A percentile compares a stretch with the other conserved stretches of the same genome.
phyloP scores from a whole-genome alignment of 208 protist genomes.

The Leptomonas pyrrhocoris region DNA sequence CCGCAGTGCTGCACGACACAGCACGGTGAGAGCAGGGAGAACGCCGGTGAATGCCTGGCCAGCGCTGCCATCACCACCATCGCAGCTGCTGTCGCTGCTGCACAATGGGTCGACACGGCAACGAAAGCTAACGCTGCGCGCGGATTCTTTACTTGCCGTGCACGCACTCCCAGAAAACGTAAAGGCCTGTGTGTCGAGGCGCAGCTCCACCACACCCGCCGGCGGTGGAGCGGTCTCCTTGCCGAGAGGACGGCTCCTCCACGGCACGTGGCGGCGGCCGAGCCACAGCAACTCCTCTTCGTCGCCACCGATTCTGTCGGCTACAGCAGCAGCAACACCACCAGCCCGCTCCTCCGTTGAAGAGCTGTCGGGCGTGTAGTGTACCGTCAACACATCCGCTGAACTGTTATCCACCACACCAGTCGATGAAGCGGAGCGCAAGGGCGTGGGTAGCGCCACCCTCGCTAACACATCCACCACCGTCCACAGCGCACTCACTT shows the following conservation, averaged over 20 bases:
- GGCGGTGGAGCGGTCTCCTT: conserved; percentile 17
- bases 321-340: not conserved
- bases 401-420: not conserved
- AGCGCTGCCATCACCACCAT: not conserved
- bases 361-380: not conserved
- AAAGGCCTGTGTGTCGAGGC: not conserved
- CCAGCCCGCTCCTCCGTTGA: not conserved
- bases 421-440: not conserved
- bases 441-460: not conserved
- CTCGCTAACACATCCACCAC: conserved; percentile 10
- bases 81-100: not conserved
- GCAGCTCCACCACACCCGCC: conserved; percentile 25
- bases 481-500: conserved; percentile 29
- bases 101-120: conserved; percentile 22
- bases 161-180: not conserved
- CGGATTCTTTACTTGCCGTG: not conserved
- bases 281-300: conserved; percentile 16
- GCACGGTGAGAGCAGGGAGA: conserved; percentile 19
- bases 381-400: not conserved
- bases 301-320: not conserved
- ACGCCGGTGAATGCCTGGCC: not conserved
- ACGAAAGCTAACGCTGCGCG: not conserved
- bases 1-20: conserved; percentile 26
- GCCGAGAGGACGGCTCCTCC: conserved; percentile 22
- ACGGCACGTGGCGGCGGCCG: conserved; percentile 15